Evolutionary conservation across 2,329 filamentous ascomycete species (phyloP).

Genomic region (Pleurostoma richardsiae): DNA sequence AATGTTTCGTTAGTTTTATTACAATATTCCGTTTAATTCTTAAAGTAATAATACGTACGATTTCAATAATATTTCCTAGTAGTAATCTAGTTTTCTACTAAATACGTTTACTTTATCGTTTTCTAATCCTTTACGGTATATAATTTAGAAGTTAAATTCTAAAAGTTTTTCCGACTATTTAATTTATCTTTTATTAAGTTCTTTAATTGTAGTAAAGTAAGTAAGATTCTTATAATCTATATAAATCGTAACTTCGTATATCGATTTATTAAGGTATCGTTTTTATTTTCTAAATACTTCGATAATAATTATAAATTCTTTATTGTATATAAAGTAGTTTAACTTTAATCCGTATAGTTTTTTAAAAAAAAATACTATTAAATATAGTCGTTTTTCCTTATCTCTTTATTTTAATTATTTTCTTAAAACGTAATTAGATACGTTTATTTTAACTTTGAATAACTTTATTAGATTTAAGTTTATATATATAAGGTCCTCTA

Average conservation of each 20-base stretch:
- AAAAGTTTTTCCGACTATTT: slow-evolving; percentile 16
- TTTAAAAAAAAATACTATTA: slow-evolving; percentile 8
- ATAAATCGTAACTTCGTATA: slow-evolving; percentile 8
- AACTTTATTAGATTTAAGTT: slow-evolving; percentile 9
- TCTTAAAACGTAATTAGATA: slow-evolving; percentile 9
- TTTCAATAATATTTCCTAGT: background rate
- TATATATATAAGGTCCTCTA: slow-evolving; percentile 5
- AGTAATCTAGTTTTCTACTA: background rate
- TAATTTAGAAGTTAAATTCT: slow-evolving; percentile 17
- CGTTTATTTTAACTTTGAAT: slow-evolving; percentile 14
- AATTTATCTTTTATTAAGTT: slow-evolving; percentile 16
- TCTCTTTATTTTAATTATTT: slow-evolving; percentile 11
- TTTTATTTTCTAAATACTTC: slow-evolving; percentile 17
- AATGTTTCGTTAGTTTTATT: background rate
- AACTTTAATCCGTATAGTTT: slow-evolving; percentile 10
- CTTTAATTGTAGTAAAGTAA: slow-evolving; percentile 18
- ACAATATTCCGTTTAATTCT: background rate
- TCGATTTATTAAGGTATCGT: slow-evolving; percentile 13
- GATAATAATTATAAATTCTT: slow-evolving; percentile 16
- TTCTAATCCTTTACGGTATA: slow-evolving; percentile 11
- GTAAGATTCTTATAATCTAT: slow-evolving; percentile 19
- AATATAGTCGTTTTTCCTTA: slow-evolving; percentile 3
- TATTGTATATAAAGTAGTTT: slow-evolving; percentile 20
- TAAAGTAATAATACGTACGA: background rate
- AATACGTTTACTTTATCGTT: slow-evolving; percentile 13